phyloP scores from a whole-genome alignment of 2,329 filamentous ascomycete genomes.

The Ramularia endophylla region DNA sequence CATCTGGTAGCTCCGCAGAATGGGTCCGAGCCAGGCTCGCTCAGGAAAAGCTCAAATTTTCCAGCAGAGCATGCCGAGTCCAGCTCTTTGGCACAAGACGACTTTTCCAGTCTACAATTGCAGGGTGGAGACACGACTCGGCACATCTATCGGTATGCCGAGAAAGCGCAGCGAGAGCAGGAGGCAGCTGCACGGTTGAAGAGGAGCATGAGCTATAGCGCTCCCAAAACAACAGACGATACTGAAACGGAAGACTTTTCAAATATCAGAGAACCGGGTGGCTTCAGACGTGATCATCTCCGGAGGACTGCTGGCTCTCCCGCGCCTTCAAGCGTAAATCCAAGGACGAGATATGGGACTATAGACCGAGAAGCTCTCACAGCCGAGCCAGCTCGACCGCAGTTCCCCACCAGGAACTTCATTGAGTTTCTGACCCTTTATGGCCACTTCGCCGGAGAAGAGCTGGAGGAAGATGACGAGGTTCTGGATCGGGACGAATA shows the following conservation, averaged over 20 bases:
- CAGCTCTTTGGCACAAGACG: slow-evolving; percentile 47
- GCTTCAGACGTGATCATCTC: slow-evolving; percentile 86
- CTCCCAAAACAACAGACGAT: slow-evolving; percentile 68
- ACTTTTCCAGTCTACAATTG: slow-evolving; percentile 87
- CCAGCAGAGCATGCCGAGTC: slow-evolving; percentile 26
- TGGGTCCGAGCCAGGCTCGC: slow-evolving; percentile 30
- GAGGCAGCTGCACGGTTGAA: slow-evolving; percentile 54
- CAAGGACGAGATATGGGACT: slow-evolving; percentile 18
- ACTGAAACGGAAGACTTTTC: slow-evolving; percentile 74
- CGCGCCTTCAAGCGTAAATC: slow-evolving; percentile 40
- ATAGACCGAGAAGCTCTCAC: slow-evolving; percentile 7
- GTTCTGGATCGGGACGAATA: slow-evolving; percentile 82
- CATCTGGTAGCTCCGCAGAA: slow-evolving; percentile 72
- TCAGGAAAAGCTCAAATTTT: slow-evolving; percentile 18
- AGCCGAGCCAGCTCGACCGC: slow-evolving; percentile 38
- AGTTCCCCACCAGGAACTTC: slow-evolving; percentile 83
- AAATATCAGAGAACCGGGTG: slow-evolving; percentile 86
- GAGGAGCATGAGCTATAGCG: slow-evolving; percentile 82
- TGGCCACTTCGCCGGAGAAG: slow-evolving; percentile 95
- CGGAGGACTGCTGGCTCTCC: slow-evolving; percentile 61
- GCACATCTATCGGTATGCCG: slow-evolving; percentile 94
- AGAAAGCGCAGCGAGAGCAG: slow-evolving; percentile 77
- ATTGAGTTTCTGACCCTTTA: slow-evolving; percentile 93
- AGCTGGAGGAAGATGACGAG: slow-evolving; percentile 94
- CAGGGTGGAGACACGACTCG: slow-evolving; percentile 94